Percentiles rank a stretch among this genome's conserved stretches.
Conservation (phyloP, 2,329 filamentous ascomycete genomes). For the Neofusicoccum parvum region DNA sequence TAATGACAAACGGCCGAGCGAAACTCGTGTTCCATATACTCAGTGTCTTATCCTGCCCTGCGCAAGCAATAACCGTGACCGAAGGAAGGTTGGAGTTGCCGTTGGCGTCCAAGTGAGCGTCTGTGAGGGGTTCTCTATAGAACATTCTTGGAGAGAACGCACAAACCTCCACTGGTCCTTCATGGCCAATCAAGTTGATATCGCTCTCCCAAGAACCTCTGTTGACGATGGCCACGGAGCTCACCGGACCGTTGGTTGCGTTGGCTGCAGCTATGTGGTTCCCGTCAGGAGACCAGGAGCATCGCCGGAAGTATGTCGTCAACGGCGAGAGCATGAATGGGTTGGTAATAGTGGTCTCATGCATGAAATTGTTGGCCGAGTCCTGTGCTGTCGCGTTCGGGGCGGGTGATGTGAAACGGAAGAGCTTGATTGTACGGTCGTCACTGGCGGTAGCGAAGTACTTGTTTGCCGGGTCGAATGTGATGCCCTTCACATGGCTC, state of each 20-base stretch:
- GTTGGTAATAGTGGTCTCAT: conserved; percentile 85
- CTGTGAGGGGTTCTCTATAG: conserved; percentile 64
- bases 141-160: conserved; percentile 95
- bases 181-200: conserved; percentile 95
- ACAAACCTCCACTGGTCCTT: conserved; percentile 95
- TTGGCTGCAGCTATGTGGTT: conserved; percentile 97
- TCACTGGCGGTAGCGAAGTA: conserved; percentile 99
- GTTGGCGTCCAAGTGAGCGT: conserved; percentile 51
- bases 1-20: conserved; percentile 84
- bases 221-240: conserved; percentile 94
- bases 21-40: conserved; percentile 98
- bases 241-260: conserved; percentile 94
- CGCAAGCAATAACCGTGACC: conserved; percentile 95
- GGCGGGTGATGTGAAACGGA: conserved; percentile 85
- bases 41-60: conserved; percentile 92
- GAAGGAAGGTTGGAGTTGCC: conserved; percentile 46
- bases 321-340: conserved; percentile 91
- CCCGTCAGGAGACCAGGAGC: conserved; percentile 96
- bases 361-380: conserved; percentile 93
- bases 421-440: conserved; percentile 94
- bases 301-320: conserved; percentile 94
- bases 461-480: conserved; percentile 97
- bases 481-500: conserved; percentile 98
- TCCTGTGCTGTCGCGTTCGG: conserved; percentile 93
- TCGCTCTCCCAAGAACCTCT: conserved; percentile 92